Evolutionary conservation across 164 flowering plant species (phyloP).

Genomic region (Platanus orientalis): DNA sequence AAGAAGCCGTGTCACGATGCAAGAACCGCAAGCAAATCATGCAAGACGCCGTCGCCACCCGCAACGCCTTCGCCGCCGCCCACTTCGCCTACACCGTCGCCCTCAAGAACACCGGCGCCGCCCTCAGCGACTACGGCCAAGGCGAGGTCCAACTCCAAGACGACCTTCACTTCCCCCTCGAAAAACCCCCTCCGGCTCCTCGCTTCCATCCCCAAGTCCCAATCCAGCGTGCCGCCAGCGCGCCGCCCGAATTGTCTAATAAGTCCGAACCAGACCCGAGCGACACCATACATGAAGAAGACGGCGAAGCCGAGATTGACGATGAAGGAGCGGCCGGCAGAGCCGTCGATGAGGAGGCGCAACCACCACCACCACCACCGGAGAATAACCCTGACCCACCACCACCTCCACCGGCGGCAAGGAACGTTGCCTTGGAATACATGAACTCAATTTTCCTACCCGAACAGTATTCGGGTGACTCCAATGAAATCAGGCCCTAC

Average conservation of each 20-base stretch:
- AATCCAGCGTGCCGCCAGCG: slow-evolving; percentile 16
- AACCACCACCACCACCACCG: slow-evolving; percentile 20
- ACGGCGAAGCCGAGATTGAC: slow-evolving; percentile 40
- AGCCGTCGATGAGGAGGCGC: slow-evolving; percentile 13
- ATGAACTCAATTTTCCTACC: slow-evolving; percentile 45
- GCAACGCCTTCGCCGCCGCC: slow-evolving; percentile 79
- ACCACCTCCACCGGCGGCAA: slow-evolving; percentile 42
- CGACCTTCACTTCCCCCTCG: slow-evolving; percentile 10
- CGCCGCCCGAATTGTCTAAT: too few relatives aligned
- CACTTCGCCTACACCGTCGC: slow-evolving; percentile 67
- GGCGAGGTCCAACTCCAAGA: slow-evolving; percentile 46
- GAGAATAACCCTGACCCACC: slow-evolving; percentile 24
- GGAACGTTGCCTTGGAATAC: slow-evolving; percentile 66
- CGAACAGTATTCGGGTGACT: slow-evolving; percentile 24
- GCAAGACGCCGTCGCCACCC: slow-evolving; percentile 60
- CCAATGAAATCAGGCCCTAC: slow-evolving; percentile 20
- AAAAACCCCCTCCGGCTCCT: slow-evolving; percentile 50
- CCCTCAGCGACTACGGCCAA: slow-evolving; percentile 68
- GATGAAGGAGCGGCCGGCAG: slow-evolving; percentile 11
- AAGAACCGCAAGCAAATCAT: slow-evolving; percentile 68
- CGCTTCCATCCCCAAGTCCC: slow-evolving; percentile 34
- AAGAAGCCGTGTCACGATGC: slow-evolving; percentile 78
- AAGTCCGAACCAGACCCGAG: too few relatives aligned
- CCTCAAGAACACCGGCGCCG: slow-evolving; percentile 79
- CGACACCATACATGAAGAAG: slow-evolving; percentile 43